These are phyloP conservation scores for Cornus florida DNA, from an alignment of 148 eudicot genomes.

Conservation along the genomic window DNA sequence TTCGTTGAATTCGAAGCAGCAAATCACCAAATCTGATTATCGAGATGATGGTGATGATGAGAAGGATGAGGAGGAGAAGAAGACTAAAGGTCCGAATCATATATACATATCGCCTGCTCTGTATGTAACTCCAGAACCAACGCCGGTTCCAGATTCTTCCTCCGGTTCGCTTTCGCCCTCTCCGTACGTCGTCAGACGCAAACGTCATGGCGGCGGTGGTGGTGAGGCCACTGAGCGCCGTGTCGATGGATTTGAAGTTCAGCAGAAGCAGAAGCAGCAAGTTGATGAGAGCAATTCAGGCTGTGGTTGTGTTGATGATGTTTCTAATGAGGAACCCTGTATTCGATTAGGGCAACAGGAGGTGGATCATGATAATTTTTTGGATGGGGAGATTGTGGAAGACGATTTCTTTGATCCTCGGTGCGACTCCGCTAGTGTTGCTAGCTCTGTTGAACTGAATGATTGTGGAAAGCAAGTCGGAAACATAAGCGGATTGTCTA, in stretches of 20 bases:
- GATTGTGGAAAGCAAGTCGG: constrained; percentile 17
- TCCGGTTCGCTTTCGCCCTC: constrained; percentile 39
- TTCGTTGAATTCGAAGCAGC: neutral
- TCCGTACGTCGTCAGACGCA: constrained; percentile 46
- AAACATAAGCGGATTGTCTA: constrained; percentile 26
- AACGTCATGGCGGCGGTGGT: constrained; percentile 38
- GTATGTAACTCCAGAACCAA: constrained; percentile 39
- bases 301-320: neutral
- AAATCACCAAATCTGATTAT: neutral
- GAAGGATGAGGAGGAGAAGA: neutral
- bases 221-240: constrained; percentile 1
- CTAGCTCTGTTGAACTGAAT: constrained; percentile 16
- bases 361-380: constrained; percentile 11
- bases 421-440: constrained; percentile 30
- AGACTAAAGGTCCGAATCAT: constrained; percentile 14
- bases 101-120: constrained; percentile 42
- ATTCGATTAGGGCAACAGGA: neutral
- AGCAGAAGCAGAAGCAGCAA: neutral
- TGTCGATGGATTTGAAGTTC: constrained; percentile 7
- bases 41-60: neutral
- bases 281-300: neutral
- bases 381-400: neutral
- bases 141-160: constrained; percentile 34
- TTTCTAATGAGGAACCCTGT: neutral
- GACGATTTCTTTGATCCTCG: constrained; percentile 22